Percentiles rank a stretch among this genome's conserved stretches.
Evolutionary conservation across 2,329 filamentous ascomycete genomes (phyloP).

Genomic region (Arthrobotrys sinensis): DNA sequence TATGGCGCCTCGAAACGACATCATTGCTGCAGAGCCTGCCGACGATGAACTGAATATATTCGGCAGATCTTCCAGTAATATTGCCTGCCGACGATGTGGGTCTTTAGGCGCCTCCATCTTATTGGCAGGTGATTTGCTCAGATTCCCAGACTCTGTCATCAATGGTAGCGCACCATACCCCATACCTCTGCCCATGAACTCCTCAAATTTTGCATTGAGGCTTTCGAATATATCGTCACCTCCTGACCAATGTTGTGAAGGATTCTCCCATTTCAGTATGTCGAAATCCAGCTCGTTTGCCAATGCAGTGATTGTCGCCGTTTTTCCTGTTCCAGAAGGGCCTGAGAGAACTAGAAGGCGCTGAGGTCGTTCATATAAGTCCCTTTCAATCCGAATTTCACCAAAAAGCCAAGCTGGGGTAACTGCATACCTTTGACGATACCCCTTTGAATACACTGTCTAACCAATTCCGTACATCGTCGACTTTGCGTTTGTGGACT

Average conservation of each 20-base stretch:
- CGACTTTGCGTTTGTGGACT: conserved; percentile 94
- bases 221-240: conserved; percentile 73
- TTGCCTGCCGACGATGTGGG: conserved; percentile 71
- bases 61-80: conserved; percentile 86
- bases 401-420: not conserved
- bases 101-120: conserved; percentile 14
- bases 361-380: conserved; percentile 72
- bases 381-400: conserved; percentile 54
- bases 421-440: conserved; percentile 61
- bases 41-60: conserved; percentile 80
- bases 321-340: conserved; percentile 92
- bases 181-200: conserved; percentile 81
- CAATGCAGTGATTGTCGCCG: conserved; percentile 84
- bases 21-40: conserved; percentile 70
- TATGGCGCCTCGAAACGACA: conserved; percentile 81
- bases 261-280: conserved; percentile 92
- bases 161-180: conserved; percentile 62
- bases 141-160: conserved; percentile 62
- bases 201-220: conserved; percentile 85
- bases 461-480: conserved; percentile 87
- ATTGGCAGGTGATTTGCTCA: conserved; percentile 31
- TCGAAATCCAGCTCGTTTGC: conserved; percentile 83
- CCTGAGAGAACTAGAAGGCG: conserved; percentile 88
- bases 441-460: conserved; percentile 79
- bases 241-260: conserved; percentile 66